These are phyloP conservation scores for Onygenales sp. DNA, from an alignment of 2,329 filamentous ascomycete genomes.

Conservation along the genomic window DNA sequence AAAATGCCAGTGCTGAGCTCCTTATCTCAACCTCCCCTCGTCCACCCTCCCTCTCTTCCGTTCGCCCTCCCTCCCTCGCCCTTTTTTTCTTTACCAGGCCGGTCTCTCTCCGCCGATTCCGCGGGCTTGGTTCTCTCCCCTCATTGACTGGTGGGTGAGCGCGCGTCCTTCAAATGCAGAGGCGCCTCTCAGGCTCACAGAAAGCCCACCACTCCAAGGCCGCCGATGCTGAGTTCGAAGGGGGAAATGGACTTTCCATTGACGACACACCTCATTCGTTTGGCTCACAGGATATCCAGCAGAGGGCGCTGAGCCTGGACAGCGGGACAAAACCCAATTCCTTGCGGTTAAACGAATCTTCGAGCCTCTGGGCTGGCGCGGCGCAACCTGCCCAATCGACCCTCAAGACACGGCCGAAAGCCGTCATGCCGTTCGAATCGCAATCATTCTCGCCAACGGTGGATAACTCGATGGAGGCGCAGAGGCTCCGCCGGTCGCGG, in stretches of 20 bases:
- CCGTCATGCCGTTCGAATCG: neutral
- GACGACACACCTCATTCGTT: slow-evolving; percentile 22
- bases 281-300: slow-evolving; percentile 24
- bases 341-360: slow-evolving; percentile 14
- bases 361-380: neutral
- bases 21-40: neutral
- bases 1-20: neutral
- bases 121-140: neutral
- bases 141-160: slow-evolving; percentile 25
- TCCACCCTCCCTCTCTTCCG: neutral
- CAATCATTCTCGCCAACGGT: slow-evolving; percentile 17
- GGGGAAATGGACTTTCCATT: slow-evolving; percentile 22
- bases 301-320: neutral
- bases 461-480: slow-evolving; percentile 27
- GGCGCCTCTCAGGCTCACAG: slow-evolving; percentile 35
- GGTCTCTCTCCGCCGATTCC: neutral
- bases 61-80: neutral
- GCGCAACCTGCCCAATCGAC: slow-evolving; percentile 19
- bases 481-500: slow-evolving; percentile 32
- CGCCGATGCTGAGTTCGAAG: slow-evolving; percentile 23
- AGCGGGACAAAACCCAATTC: neutral
- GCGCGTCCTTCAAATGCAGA: slow-evolving; percentile 33
- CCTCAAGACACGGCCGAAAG: slow-evolving; percentile 6
- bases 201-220: slow-evolving; percentile 28
- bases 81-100: neutral